Evolutionary conservation across 1,284 basidiomycete species (phyloP).

Genomic region (Heterobasidion irregulare): DNA sequence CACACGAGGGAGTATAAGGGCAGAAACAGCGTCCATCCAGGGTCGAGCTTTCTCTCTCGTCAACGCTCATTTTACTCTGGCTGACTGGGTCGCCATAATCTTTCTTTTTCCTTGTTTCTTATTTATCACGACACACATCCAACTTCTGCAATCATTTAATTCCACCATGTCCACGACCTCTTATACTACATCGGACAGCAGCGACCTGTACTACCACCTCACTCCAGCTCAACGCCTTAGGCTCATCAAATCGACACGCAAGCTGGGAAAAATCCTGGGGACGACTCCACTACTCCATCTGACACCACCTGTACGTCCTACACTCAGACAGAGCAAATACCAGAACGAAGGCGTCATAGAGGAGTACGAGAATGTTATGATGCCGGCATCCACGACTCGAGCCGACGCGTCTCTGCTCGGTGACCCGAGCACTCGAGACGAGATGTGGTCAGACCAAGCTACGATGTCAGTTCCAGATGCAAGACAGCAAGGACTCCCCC

Average conservation of each 20-base stretch:
- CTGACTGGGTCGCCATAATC: not conserved
- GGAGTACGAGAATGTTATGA: no score
- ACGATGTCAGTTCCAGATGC: no score
- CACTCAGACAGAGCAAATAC: not conserved
- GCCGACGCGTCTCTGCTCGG: no score
- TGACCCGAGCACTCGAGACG: no score
- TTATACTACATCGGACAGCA: not conserved
- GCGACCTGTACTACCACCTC: not conserved
- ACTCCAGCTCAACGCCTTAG: constrained; percentile 6
- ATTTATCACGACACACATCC: not conserved
- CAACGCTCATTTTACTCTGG: not conserved
- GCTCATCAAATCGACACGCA: constrained; percentile 10
- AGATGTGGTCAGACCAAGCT: no score
- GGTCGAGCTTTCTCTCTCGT: not conserved
- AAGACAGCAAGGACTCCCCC: no score
- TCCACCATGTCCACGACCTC: not conserved
- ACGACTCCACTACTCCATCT: constrained; percentile 7
- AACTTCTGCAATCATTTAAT: not conserved
- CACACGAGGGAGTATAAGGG: not conserved
- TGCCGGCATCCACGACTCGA: not conserved
- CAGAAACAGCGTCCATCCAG: not conserved
- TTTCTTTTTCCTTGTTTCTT: not conserved
- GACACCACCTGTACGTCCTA: not conserved
- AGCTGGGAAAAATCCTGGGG: constrained; percentile 10
- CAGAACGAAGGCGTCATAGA: not conserved